These are phyloP conservation scores for Spizellomyces sp. DNA, from an alignment of 192 early-diverging fungal species.

Conservation along the genomic window DNA sequence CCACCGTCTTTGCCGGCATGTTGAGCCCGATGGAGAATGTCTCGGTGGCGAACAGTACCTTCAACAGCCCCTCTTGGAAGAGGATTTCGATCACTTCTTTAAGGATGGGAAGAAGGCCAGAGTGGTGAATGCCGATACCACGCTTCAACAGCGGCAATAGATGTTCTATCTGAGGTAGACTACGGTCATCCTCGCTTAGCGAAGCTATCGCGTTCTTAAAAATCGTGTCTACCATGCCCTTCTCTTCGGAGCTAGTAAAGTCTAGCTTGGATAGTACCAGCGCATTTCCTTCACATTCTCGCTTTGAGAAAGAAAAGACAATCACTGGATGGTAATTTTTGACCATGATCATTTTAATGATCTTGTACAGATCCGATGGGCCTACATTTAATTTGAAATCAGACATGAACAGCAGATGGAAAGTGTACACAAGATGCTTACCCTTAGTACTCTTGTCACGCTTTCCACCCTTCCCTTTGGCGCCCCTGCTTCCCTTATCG, in stretches of 20 bases:
- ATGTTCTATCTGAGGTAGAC: constrained; percentile 89
- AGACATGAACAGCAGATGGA: neutral
- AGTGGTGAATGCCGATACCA: constrained; percentile 97
- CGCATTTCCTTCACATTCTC: constrained; percentile 91
- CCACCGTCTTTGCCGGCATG: constrained; percentile 99
- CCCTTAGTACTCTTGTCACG: constrained; percentile 21
- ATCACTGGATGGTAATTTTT: constrained; percentile 99
- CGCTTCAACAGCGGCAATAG: constrained; percentile 87
- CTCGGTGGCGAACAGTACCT: constrained; percentile 98
- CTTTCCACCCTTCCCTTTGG: constrained; percentile 53
- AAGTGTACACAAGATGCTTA: neutral
- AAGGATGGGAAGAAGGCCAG: constrained; percentile 91
- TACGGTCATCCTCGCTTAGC: constrained; percentile 86
- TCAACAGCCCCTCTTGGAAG: constrained; percentile 95
- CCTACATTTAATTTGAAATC: constrained; percentile 20
- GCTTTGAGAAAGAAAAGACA: constrained; percentile 93
- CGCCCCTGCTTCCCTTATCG: constrained; percentile 50
- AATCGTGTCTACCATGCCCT: constrained; percentile 79
- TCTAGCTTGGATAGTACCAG: constrained; percentile 89
- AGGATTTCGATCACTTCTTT: constrained; percentile 98
- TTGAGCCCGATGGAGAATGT: constrained; percentile 99
- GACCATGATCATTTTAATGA: constrained; percentile 92
- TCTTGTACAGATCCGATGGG: constrained; percentile 86
- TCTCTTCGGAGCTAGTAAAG: constrained; percentile 85
- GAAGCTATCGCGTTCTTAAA: constrained; percentile 85